A percentile compares a stretch with the other conserved stretches of the same genome.
Conservation (phyloP, 2,329 filamentous ascomycete genomes). For the Geoglossum cookeanum region DNA sequence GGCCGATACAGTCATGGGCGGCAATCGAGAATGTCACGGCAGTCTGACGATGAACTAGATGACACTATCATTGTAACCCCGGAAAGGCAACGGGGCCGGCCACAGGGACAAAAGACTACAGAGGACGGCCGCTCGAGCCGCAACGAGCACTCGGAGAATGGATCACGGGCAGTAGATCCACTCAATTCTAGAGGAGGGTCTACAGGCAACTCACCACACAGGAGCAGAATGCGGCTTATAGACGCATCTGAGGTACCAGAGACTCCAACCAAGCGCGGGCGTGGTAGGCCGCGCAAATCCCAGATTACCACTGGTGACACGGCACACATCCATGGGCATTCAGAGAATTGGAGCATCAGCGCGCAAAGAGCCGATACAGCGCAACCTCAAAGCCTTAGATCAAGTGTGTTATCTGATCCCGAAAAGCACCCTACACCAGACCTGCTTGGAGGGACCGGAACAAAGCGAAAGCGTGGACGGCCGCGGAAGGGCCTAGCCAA, state of each 20-base stretch:
- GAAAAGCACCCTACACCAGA: neutral
- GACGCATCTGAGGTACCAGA: neutral
- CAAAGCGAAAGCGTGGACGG: neutral
- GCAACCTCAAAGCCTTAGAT: too few relatives aligned
- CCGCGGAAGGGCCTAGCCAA: neutral
- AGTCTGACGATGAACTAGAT: neutral
- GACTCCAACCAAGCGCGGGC: neutral
- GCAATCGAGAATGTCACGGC: neutral
- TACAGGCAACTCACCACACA: neutral
- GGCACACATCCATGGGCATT: neutral
- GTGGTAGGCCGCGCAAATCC: conserved; percentile 1
- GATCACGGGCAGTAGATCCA: neutral
- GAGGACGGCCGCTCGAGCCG: neutral
- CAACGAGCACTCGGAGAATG: neutral
- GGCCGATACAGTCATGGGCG: neutral
- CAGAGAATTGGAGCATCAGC: neutral
- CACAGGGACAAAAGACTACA: neutral
- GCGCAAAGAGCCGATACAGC: too few relatives aligned
- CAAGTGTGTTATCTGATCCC: neutral
- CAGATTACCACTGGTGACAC: neutral
- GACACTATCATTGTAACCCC: neutral
- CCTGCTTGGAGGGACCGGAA: neutral
- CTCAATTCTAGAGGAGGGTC: neutral
- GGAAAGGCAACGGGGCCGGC: neutral
- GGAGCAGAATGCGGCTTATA: neutral